Evolutionary conservation across 768 basidiomycete genomes (phyloP), one percentile per base, ranked within the genome.

Genomic region (Termitomyces heimii): DNA sequence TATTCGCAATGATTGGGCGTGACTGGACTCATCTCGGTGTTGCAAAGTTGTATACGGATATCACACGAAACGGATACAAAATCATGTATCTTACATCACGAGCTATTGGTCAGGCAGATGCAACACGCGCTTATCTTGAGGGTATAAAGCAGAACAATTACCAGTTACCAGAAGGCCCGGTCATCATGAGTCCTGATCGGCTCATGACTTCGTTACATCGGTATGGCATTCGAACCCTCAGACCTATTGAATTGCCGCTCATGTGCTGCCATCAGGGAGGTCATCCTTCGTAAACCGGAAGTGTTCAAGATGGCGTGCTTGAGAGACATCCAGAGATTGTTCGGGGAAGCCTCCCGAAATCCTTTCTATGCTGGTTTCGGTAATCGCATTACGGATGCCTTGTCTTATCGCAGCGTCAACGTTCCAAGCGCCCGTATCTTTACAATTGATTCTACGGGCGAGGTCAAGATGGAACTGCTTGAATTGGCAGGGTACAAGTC

Each of bases 261-360:
- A 54, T 28, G 22, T 7, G 6, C 37, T 45, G 16, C 31, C 35
- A 54, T 9, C 64, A 97, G 94, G 4, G 97, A 99, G 73, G 96
- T 99, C 16, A 96, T 99, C 66, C 91, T 98, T 89, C 88, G 95
- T 37, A 98, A 98, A 71, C 97, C 97, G 0, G 97, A 99, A 67
- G 82, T 98, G n/a, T 99, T 99, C 82, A 99, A 99, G 75, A 99
- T 99, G 97, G 94, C 96, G 2, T 98, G 95, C 73, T 74, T 98
- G 57, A 82, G 94, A 43, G 97, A 98, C 72, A 96, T 98, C 54
- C 92, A 92, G 62, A 79, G 94, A 22, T 70, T 98, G 6, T 99
- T 98, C 66, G 90, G 90, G 5, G 83, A 86, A 37, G 77, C 77
- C 29, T 72, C 77, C 32, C 77, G 81, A 61, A 88, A 83, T 61